A percentile compares a stretch with the other conserved stretches of the same genome.
phyloP scores from a whole-genome alignment of 352 stramenopile genomes.

The Phytopythium helicoides region DNA sequence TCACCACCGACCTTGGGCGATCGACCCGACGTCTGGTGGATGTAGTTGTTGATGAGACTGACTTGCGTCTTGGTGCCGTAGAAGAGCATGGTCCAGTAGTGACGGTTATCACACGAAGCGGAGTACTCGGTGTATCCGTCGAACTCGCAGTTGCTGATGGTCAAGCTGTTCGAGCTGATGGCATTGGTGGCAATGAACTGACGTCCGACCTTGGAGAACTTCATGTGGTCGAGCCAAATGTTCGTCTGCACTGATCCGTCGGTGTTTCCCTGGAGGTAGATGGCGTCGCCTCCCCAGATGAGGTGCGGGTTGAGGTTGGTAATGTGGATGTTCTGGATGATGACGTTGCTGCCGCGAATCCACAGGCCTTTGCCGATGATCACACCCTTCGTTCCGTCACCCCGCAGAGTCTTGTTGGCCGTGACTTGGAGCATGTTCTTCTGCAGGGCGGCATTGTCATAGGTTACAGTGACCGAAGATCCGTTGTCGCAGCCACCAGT shows the following conservation, averaged over 20 bases:
- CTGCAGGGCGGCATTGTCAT: conserved; percentile 21
- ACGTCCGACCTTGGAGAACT: conserved; percentile 11
- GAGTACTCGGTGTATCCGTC: too few relatives aligned
- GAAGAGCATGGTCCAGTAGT: conserved; percentile 51
- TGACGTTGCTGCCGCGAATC: conserved; percentile 24
- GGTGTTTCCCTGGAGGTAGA: too few relatives aligned
- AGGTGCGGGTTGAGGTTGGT: conserved; percentile 36
- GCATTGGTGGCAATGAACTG: conserved; percentile 20
- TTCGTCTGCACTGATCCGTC: too few relatives aligned
- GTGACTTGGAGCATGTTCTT: conserved; percentile 15
- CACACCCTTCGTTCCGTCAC: conserved; percentile 7
- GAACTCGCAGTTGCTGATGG: conserved; percentile 44
- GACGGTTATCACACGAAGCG: too few relatives aligned
- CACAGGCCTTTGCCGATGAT: conserved; percentile 15
- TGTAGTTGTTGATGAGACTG: conserved; percentile 31
- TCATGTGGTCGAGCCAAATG: too few relatives aligned
- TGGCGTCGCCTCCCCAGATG: conserved; percentile 34
- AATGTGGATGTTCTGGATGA: conserved; percentile 39
- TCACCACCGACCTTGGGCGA: conserved; percentile 28
- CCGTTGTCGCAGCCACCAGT: conserved; percentile 39
- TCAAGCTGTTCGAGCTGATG: conserved; percentile 31
- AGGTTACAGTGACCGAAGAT: conserved; percentile 29
- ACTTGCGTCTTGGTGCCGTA: conserved; percentile 32
- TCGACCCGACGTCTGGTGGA: conserved; percentile 25
- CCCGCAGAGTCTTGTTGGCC: conserved; percentile 19